Conservation (phyloP, 768 basidiomycete species). For the Tremella fuciformis region DNA sequence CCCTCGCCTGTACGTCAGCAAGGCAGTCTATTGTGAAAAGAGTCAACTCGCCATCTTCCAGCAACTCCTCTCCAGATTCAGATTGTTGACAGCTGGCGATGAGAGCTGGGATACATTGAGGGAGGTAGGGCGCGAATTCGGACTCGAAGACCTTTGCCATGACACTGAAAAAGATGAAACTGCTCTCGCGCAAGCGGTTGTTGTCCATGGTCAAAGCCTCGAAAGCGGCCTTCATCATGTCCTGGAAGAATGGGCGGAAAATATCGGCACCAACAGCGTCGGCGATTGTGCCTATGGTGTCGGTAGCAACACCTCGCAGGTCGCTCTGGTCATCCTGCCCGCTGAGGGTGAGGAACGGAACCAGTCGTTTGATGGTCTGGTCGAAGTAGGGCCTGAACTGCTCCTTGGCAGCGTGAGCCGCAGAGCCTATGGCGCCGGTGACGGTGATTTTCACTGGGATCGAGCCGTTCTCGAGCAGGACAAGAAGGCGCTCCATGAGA, state of each 20-base stretch:
- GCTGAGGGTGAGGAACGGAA: conserved; percentile 76
- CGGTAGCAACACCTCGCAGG: conserved; percentile 94
- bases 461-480: conserved; percentile 82
- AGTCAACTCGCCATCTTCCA: conserved; percentile 35
- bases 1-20: conserved; percentile 37
- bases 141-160: conserved; percentile 96
- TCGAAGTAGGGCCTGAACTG: conserved; percentile 92
- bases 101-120: conserved; percentile 79
- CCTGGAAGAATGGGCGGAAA: conserved; percentile 93
- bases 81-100: conserved; percentile 75
- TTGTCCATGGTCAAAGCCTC: conserved; percentile 76
- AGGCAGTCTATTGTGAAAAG: not conserved
- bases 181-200: conserved; percentile 85
- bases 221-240: conserved; percentile 94
- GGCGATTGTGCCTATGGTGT: conserved; percentile 96
- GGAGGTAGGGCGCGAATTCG: conserved; percentile 84
- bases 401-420: conserved; percentile 89
- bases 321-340: conserved; percentile 90
- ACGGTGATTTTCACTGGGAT: conserved; percentile 85
- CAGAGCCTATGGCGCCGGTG: conserved; percentile 95
- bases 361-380: conserved; percentile 80
- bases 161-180: conserved; percentile 96
- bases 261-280: conserved; percentile 92
- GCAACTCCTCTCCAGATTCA: conserved; percentile 67
- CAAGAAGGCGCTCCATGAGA: conserved; percentile 90